Evolutionary conservation across 768 basidiomycete genomes (phyloP).

Genomic region (Hebeloma cylindrosporum): DNA sequence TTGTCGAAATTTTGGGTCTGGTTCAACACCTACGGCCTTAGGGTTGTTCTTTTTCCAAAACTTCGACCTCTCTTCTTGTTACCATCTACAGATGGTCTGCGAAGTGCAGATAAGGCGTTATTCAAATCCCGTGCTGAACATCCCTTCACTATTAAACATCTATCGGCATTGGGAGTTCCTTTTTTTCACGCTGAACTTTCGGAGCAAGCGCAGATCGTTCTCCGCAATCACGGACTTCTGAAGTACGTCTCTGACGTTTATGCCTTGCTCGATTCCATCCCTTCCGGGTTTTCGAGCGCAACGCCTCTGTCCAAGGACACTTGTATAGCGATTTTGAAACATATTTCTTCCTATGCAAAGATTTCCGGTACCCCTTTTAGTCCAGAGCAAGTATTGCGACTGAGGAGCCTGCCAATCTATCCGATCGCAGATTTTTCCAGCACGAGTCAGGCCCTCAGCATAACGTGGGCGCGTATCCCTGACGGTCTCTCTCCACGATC

Average conservation of each 20-base stretch:
- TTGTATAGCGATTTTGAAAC: constrained; percentile 14
- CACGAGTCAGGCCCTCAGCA: neutral
- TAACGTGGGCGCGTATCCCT: constrained; percentile 11
- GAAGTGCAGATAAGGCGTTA: constrained; percentile 22
- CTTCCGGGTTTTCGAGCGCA: constrained; percentile 4
- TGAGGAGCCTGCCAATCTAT: constrained; percentile 29
- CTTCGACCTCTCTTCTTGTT: constrained; percentile 29
- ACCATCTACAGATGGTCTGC: constrained; percentile 33
- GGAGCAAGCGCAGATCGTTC: constrained; percentile 17
- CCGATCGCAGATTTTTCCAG: constrained; percentile 24
- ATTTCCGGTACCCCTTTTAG: constrained; percentile 5
- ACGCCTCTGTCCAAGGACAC: constrained; percentile 2
- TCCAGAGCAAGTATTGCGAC: constrained; percentile 3
- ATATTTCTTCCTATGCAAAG: constrained; percentile 9
- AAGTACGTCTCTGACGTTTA: constrained; percentile 27
- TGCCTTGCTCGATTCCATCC: constrained; percentile 31
- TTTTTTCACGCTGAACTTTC: constrained; percentile 33
- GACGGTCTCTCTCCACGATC: constrained; percentile 5
- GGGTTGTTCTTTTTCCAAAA: constrained; percentile 21
- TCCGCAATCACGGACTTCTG: constrained; percentile 19
- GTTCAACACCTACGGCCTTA: constrained; percentile 28
- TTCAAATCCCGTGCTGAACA: constrained; percentile 29
- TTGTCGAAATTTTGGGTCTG: constrained; percentile 46
- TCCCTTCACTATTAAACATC: constrained; percentile 16
- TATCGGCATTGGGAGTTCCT: constrained; percentile 31